A percentile compares a stretch with the other conserved stretches of the same genome.
Conservation (phyloP, 2,329 filamentous ascomycete genomes). For the Phialophora macrospora region DNA sequence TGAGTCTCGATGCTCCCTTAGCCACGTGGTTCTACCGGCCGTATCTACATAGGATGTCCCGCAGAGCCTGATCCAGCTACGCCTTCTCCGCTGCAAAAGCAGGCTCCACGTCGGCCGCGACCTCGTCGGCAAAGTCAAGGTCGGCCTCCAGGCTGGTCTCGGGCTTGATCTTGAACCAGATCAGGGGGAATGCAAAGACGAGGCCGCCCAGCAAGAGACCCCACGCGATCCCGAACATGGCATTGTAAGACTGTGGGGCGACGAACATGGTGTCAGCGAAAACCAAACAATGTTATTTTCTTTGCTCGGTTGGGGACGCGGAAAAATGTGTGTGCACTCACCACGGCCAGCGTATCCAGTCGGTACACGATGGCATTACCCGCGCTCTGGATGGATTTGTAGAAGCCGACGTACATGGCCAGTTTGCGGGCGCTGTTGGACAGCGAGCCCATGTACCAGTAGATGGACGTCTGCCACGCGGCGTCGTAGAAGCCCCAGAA, state of each 20-base stretch:
- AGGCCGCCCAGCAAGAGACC: slow-evolving; percentile 74
- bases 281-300: too few relatives aligned
- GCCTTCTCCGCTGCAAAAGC: slow-evolving; percentile 1
- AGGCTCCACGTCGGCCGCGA: not conserved
- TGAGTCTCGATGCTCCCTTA: too few relatives aligned
- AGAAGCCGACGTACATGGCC: slow-evolving; percentile 89
- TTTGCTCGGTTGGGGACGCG: too few relatives aligned
- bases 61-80: not conserved
- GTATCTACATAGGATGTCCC: too few relatives aligned
- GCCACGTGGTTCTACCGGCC: too few relatives aligned
- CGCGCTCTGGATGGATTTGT: slow-evolving; percentile 89
- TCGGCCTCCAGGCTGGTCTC: not conserved
- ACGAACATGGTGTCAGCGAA: too few relatives aligned
- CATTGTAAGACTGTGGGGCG: not conserved
- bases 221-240: slow-evolving; percentile 76
- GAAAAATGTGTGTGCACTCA: too few relatives aligned
- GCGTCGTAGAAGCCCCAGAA: slow-evolving; percentile 61
- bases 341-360: slow-evolving; percentile 35
- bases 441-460: slow-evolving; percentile 73
- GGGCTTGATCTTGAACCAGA: slow-evolving; percentile 1
- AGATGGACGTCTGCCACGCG: slow-evolving; percentile 3
- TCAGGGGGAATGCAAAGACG: slow-evolving; percentile 75
- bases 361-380: slow-evolving; percentile 70
- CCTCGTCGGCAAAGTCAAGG: slow-evolving; percentile 1
- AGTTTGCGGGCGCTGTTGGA: slow-evolving; percentile 91